Evolutionary conservation across 2,329 filamentous ascomycete species (phyloP).

Genomic region (Rhexocercosporidium sp.): DNA sequence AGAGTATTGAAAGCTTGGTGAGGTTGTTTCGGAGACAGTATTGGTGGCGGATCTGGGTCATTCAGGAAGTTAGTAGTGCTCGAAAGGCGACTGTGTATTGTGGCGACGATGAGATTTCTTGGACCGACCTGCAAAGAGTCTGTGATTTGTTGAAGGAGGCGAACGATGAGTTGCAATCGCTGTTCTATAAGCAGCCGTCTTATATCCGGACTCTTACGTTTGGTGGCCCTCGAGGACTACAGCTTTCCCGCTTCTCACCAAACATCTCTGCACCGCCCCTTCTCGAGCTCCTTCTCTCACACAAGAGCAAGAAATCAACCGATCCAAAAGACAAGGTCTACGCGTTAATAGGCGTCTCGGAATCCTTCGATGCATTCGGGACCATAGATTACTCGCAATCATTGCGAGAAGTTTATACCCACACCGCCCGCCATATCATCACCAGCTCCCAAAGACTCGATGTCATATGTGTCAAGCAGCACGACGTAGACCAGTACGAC

Average conservation of each 20-base stretch:
- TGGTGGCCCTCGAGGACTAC: conserved; percentile 34
- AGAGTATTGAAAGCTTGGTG: conserved; percentile 41
- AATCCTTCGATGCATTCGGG: conserved; percentile 28
- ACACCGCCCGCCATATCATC: conserved; percentile 38
- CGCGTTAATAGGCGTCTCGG: conserved; percentile 38
- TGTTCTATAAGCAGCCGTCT: conserved; percentile 31
- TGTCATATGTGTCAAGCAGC: conserved; percentile 37
- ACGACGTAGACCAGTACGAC: conserved; percentile 16
- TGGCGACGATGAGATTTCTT: conserved; percentile 44
- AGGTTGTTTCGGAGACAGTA: conserved; percentile 47
- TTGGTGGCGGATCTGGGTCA: conserved; percentile 49
- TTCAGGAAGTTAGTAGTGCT: conserved; percentile 50
- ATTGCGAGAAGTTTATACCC: conserved; percentile 30
- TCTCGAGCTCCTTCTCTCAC: conserved; percentile 35
- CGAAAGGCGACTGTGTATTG: conserved; percentile 45
- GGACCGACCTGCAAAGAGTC: conserved; percentile 43
- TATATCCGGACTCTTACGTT: conserved; percentile 29
- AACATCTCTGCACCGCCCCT: conserved; percentile 27
- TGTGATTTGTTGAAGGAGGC: conserved; percentile 31
- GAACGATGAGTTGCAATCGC: conserved; percentile 19
- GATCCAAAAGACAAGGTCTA: conserved; percentile 41
- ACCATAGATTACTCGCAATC: conserved; percentile 34
- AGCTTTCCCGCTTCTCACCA: conserved; percentile 33
- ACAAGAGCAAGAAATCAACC: conserved; percentile 39
- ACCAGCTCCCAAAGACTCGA: conserved; percentile 30